Base-by-base conservation (phyloP, 1,284 basidiomycete genomes). In the Cryptococcus sp. region DNA sequence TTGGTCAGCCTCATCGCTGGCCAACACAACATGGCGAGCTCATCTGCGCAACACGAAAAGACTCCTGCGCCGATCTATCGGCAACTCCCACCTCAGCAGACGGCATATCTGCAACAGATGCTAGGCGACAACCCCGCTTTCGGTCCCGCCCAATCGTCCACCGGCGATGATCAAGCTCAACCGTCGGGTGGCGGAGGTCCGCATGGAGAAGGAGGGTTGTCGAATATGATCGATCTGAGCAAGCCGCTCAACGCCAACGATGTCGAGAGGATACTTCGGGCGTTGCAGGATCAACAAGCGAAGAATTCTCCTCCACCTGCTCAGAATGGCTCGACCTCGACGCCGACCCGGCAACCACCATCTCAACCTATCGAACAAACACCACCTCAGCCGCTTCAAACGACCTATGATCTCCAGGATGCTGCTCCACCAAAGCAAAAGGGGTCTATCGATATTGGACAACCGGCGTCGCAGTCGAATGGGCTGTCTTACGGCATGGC, bases 221-320 rank as follows among this genome's bases (percentile, higher is more conserved):
- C 63, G 3, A 56, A 71, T 40, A 49, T 71, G 16, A 67, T 71
- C 45, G 69, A 71, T 39, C 52, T 71, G 7, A 68, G 66, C 3
- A 69, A 71, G 51, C 69, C 69, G 3, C 59, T 71, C 32, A 62
- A 71, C 57, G 54, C 67, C 12, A 48, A 46, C 7, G 65, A 66
- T 35, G 54, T 69, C 6, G 59, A 63, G 35, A 62, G 63, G 26
- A 71, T 71, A 41, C 55, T 71, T 44, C 52, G 58, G 25, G 67
- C 67, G 5, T 53, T 71, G 47, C 52, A 64, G 45, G 53, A 58
- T 18, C 66, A 67, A 35, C 59, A 61, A 41, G 42, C 38, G 10
- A 19, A 36, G 18, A 36, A 6, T 36, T 32, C 9, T 9, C n/a
- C n/a, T n/a, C n/a, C n/a, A n/a, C n/a, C n/a, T n/a, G 34, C 34